Conservation (phyloP, 176 grass and related monocot genomes). For the Zea luxurians region DNA sequence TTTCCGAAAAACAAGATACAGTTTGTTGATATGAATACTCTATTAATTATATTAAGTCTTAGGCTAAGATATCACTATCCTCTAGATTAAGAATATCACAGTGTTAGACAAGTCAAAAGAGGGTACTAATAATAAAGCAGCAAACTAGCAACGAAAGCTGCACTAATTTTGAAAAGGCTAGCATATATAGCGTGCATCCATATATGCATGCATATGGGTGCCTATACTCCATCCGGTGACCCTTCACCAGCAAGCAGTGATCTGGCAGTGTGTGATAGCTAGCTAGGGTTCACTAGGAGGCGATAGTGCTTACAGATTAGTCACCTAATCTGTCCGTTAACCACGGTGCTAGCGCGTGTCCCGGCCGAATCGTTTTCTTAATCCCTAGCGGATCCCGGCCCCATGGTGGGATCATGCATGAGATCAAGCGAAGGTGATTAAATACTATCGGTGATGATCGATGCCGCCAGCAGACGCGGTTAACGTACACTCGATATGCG, state of each 20-base stretch:
- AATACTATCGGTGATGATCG: neutral
- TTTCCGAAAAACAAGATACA: too few relatives aligned
- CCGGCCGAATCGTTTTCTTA: constrained; percentile 1
- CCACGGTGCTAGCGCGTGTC: constrained; percentile 18
- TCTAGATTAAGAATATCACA: too few relatives aligned
- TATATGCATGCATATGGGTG: neutral
- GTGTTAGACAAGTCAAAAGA: neutral
- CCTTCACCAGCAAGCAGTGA: constrained; percentile 13
- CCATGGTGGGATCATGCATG: neutral
- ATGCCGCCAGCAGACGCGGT: neutral
- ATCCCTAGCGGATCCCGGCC: neutral
- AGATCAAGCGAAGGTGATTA: neutral
- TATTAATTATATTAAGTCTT: too few relatives aligned
- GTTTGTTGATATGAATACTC: too few relatives aligned
- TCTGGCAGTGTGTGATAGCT: neutral
- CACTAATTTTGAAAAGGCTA: constrained; percentile 7
- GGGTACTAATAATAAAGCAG: neutral
- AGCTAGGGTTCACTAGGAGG: neutral
- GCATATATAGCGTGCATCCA: neutral
- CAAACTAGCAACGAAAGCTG: neutral
- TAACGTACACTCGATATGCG: neutral
- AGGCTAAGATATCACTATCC: too few relatives aligned
- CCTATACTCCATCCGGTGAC: neutral
- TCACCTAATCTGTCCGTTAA: constrained; percentile 9
- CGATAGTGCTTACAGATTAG: constrained; percentile 1